Evolutionary conservation across 1,139 yeast species (phyloP), one percentile per base, ranked within the genome.

Genomic region (Lizanozyma gosingica): DNA sequence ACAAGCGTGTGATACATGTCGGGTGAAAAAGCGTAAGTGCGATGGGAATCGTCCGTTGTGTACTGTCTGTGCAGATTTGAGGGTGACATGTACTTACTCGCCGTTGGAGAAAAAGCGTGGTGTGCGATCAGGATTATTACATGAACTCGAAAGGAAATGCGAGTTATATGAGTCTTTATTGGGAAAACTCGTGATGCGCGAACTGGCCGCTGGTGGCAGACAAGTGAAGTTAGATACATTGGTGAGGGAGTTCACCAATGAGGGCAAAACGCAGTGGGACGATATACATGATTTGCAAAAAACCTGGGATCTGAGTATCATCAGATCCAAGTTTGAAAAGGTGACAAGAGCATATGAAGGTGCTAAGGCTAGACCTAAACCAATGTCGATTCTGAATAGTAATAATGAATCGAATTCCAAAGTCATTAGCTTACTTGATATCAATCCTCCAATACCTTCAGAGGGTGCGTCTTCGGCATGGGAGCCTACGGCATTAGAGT

Each of bases 1-100:
- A 39, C 56, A 51, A 35, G 61, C 61, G 17, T 56, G 61, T 39
- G 59, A 56, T 39, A 48, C 40, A 27, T 56, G 61, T 41, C 51
- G 60, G 4, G 40, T 52, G 4, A 52, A 52, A 39, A 55, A 53
- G 38, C 56, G 57, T 14, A 56, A 54, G 40, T 56, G 61, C 43
- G 60, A 56, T 41, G 61, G 60, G 1, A 41, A 43, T 35, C 33
- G 50, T 3, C 60, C 60, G 2, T 35, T 41, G 14, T 56, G 60
- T 39, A 45, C 59, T 2, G 52, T 48, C 18, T 56, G 60, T 41
- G 33, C 38, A 15, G 38, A 40, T 14, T 40, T 35, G 18, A 40
- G 47, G 14, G 50, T 45, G 34, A 40, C 40, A 11, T 55, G 60
- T 39, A 41, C 47, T 3, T 55, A 55, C 36, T 43, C 56, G 6